phyloP scores from a whole-genome alignment of 2,329 filamentous ascomycete genomes.

The Phaeophleospora eucalypticola region DNA sequence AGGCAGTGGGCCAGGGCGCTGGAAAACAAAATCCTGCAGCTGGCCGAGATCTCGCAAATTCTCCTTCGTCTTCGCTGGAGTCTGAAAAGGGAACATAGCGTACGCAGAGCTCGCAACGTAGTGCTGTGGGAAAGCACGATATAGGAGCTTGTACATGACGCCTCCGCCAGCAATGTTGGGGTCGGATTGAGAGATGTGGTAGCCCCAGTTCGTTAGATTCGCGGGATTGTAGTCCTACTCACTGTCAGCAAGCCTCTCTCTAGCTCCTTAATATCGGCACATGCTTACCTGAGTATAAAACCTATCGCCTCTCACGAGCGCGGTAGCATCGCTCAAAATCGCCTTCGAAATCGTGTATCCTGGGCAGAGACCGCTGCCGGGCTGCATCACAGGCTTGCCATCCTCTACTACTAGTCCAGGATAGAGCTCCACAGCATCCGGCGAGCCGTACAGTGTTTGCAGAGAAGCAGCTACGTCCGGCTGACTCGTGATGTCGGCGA shows the following conservation, averaged over 20 bases:
- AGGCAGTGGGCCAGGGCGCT: slow-evolving; percentile 25
- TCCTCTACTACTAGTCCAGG: slow-evolving; percentile 63
- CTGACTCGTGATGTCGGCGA: slow-evolving; percentile 57
- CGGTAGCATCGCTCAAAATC: slow-evolving; percentile 57
- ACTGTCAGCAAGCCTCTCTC: background rate
- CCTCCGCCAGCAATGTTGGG: slow-evolving; percentile 46
- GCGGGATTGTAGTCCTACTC: slow-evolving; percentile 33
- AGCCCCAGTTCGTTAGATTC: slow-evolving; percentile 41
- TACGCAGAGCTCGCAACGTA: slow-evolving; percentile 48
- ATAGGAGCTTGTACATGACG: slow-evolving; percentile 50
- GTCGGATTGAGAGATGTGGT: slow-evolving; percentile 45
- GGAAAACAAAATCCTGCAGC: slow-evolving; percentile 40
- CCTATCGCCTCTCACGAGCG: slow-evolving; percentile 56
- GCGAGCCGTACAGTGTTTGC: slow-evolving; percentile 57
- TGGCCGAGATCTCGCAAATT: slow-evolving; percentile 40
- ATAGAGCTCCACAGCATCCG: slow-evolving; percentile 66
- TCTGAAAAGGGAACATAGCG: slow-evolving; percentile 47
- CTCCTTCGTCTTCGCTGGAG: slow-evolving; percentile 45
- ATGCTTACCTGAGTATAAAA: slow-evolving; percentile 49
- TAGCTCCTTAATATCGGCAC: background rate
- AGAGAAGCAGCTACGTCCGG: slow-evolving; percentile 53
- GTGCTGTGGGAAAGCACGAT: slow-evolving; percentile 48
- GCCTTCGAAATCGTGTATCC: slow-evolving; percentile 54
- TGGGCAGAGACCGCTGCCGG: slow-evolving; percentile 52
- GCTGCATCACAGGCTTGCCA: slow-evolving; percentile 48